Percentiles rank a stretch among this genome's conserved stretches.
Conservation (phyloP, 352 stramenopile species). For the Phytopythium boreale region DNA sequence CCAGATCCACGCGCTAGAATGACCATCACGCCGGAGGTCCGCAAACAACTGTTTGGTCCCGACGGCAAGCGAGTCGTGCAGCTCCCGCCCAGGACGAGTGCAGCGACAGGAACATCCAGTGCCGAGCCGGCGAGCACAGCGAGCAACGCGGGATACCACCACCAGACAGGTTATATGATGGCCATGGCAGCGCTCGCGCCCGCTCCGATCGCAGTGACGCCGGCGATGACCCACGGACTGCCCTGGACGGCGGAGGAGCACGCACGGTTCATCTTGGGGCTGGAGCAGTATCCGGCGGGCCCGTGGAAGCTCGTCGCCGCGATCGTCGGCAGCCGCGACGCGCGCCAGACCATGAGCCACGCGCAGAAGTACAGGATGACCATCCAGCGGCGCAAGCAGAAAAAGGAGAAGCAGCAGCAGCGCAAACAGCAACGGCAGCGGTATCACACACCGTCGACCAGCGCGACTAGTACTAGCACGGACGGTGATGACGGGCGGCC, state of each 20-base stretch:
- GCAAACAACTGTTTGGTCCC: conserved; percentile 27
- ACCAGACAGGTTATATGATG: not conserved
- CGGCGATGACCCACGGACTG: conserved; percentile 18
- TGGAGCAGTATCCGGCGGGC: conserved; percentile 40
- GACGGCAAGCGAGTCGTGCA: conserved; percentile 25
- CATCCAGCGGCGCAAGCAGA: conserved; percentile 24
- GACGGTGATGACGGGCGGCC: not conserved
- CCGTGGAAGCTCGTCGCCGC: conserved; percentile 42
- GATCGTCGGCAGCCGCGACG: conserved; percentile 38
- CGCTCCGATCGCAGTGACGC: not conserved
- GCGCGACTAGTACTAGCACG: not conserved
- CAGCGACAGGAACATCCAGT: not conserved
- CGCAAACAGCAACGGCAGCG: not conserved
- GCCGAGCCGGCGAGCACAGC: not conserved
- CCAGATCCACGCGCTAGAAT: conserved; percentile 11
- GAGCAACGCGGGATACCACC: not conserved
- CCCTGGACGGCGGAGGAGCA: conserved; percentile 50
- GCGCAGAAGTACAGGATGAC: conserved; percentile 54
- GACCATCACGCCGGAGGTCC: conserved; percentile 34
- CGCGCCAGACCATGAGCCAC: conserved; percentile 49
- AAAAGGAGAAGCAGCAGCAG: conserved; percentile 2
- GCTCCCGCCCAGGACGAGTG: conserved; percentile 13
- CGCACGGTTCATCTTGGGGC: conserved; percentile 37
- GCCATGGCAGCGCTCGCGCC: not conserved
- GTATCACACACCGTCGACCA: not conserved